Evolutionary conservation across 345 rosid genomes (phyloP).

Genomic region (Rhizophora apiculata): DNA sequence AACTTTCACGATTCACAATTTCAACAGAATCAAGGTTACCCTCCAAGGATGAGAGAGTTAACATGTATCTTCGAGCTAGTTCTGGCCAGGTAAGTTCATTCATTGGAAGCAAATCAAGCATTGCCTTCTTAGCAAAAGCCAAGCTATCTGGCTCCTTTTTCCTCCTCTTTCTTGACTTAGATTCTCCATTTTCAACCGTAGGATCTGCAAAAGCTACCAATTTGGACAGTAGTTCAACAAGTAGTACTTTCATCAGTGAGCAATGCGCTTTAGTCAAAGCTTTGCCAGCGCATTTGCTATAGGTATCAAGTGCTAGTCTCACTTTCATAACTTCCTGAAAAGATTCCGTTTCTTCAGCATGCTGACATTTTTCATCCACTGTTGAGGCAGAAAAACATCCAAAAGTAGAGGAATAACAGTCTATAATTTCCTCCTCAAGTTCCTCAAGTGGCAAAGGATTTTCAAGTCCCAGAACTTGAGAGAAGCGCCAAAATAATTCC

Average conservation of each 20-base stretch:
- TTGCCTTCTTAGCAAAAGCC: conserved; percentile 23
- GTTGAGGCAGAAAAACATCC: conserved; percentile 15
- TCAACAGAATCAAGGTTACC: conserved; percentile 37
- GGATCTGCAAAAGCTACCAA: conserved; percentile 25
- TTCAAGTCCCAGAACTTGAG: conserved; percentile 35
- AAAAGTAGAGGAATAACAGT: conserved; percentile 16
- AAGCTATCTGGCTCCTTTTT: conserved; percentile 27
- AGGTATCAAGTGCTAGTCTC: conserved; percentile 6
- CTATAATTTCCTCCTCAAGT: conserved; percentile 30
- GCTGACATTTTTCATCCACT: conserved; percentile 1
- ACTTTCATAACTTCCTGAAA: conserved; percentile 8
- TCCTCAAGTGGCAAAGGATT: conserved; percentile 27
- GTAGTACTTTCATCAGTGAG: conserved; percentile 31
- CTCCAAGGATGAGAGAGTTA: conserved; percentile 27
- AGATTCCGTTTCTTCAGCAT: conserved; percentile 19
- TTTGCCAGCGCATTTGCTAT: conserved; percentile 9
- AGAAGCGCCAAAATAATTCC: conserved; percentile 39
- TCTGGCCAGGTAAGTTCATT: conserved; percentile 44
- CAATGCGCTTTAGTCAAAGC: conserved; percentile 24
- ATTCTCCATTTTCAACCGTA: conserved; percentile 27
- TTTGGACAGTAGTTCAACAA: conserved; percentile 30
- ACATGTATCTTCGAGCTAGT: conserved; percentile 33
- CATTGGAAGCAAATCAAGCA: conserved; percentile 35
- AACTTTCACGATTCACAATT: conserved; percentile 22
- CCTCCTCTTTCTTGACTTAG: conserved; percentile 31